phyloP scores from a whole-genome alignment of 78 protist species.

The Emiliania huxleyi region DNA sequence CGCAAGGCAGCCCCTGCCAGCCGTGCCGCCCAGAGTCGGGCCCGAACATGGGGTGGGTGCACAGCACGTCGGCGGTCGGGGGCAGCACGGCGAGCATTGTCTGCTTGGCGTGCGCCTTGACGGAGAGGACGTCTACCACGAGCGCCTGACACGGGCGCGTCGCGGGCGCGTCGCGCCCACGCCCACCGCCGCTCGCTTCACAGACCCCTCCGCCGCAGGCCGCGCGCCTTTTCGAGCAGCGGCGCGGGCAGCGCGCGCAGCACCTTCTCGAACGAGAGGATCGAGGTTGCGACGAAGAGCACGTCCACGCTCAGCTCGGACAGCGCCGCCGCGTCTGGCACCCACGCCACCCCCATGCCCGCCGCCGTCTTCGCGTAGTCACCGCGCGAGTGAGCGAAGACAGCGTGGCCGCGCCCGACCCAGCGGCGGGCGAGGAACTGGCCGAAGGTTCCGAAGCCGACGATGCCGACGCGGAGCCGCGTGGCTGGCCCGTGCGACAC shows the following conservation, averaged over 20 bases:
- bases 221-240: background rate
- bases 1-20: constrained; percentile 10
- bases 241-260: background rate
- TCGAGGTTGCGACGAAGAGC: background rate
- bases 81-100: background rate
- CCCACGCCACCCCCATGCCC: background rate
- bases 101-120: constrained; percentile 8
- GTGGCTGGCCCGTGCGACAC: background rate
- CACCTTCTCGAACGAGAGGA: constrained; percentile 21
- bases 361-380: background rate
- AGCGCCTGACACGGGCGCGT: background rate
- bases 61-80: background rate
- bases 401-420: background rate
- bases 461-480: constrained; percentile 13
- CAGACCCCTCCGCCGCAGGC: no score
- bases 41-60: constrained; percentile 47
- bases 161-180: no score
- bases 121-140: constrained; percentile 35
- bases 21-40: constrained; percentile 7
- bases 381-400: background rate
- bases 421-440: constrained; percentile 31
- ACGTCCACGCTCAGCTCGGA: background rate
- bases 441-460: constrained; percentile 34
- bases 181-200: no score
- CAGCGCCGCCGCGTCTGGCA: background rate